Evolutionary conservation across 352 stramenopile species (phyloP).

Genomic region (Pythium insidiosum): DNA sequence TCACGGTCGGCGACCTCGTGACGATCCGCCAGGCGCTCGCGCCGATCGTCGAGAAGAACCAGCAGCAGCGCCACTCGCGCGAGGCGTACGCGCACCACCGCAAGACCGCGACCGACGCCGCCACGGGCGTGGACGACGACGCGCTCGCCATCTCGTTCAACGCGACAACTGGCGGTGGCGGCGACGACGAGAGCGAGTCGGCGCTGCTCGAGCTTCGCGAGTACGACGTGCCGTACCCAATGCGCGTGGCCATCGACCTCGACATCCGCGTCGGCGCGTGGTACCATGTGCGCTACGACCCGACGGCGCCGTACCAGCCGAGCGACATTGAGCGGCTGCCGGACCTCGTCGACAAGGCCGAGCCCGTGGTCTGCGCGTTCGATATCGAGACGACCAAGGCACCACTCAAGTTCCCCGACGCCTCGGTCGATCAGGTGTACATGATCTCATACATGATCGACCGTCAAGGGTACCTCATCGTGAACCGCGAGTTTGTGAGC

Average conservation of each 20-base stretch:
- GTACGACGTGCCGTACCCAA: constrained; percentile 98
- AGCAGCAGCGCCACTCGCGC: constrained; percentile 40
- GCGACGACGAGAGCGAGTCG: constrained; percentile 61
- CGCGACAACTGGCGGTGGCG: not conserved
- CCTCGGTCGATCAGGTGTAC: constrained; percentile 91
- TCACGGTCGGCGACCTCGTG: constrained; percentile 67
- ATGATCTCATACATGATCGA: constrained; percentile 99
- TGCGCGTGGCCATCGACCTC: constrained; percentile 94
- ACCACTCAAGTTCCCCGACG: constrained; percentile 98
- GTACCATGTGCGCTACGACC: constrained; percentile 91
- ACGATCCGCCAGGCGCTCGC: constrained; percentile 52
- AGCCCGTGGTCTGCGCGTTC: constrained; percentile 95
- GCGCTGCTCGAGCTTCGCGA: constrained; percentile 91
- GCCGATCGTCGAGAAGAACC: constrained; percentile 58
- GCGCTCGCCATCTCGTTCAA: too few relatives aligned
- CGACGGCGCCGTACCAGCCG: constrained; percentile 42
- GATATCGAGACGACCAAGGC: constrained; percentile 99
- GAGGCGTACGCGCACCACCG: constrained; percentile 41
- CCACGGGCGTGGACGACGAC: constrained; percentile 32
- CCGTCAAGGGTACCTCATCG: constrained; percentile 93
- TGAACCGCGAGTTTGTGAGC: constrained; percentile 95
- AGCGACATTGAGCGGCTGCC: constrained; percentile 39
- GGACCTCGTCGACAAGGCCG: constrained; percentile 90
- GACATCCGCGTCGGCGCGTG: constrained; percentile 95
- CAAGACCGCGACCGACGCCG: constrained; percentile 6